These are phyloP conservation scores for Magnusiomyces sp. DNA, from an alignment of 1,139 yeast genomes.

Conservation along the genomic window DNA sequence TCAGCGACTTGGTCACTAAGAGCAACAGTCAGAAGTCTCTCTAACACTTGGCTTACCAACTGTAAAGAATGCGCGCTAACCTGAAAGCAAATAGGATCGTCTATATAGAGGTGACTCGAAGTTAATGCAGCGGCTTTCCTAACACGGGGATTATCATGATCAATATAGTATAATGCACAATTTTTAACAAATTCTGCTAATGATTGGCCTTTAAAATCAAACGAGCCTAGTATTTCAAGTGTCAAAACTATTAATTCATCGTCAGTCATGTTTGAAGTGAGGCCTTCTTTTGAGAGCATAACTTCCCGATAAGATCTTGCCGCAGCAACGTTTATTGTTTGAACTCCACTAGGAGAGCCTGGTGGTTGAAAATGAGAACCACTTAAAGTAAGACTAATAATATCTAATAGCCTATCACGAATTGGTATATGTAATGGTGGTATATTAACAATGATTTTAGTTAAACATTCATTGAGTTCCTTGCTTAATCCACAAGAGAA, in stretches of 20 bases:
- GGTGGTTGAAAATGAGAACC: constrained; percentile 81
- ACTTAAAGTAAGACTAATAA: constrained; percentile 68
- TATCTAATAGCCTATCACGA: constrained; percentile 60
- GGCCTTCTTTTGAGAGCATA: constrained; percentile 57
- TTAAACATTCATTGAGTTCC: constrained; percentile 67
- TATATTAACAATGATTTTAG: constrained; percentile 57
- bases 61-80: constrained; percentile 75
- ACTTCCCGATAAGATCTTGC: constrained; percentile 74
- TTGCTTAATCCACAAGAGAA: constrained; percentile 76
- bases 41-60: constrained; percentile 79
- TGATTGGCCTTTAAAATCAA: constrained; percentile 67
- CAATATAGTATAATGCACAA: constrained; percentile 73
- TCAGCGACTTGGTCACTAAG: constrained; percentile 89
- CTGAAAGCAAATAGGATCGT: constrained; percentile 79
- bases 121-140: constrained; percentile 81
- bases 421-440: constrained; percentile 74
- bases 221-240: constrained; percentile 61
- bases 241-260: constrained; percentile 59
- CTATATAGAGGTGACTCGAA: constrained; percentile 66
- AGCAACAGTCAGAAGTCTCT: constrained; percentile 69
- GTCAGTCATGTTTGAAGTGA: constrained; percentile 31
- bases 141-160: constrained; percentile 69
- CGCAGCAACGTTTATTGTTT: constrained; percentile 50
- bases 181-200: constrained; percentile 80
- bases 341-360: constrained; percentile 60